Evolutionary conservation across 23 red algal species (phyloP), one percentile per base, ranked within the genome.

Genomic region (Gracilaria gracilis): DNA sequence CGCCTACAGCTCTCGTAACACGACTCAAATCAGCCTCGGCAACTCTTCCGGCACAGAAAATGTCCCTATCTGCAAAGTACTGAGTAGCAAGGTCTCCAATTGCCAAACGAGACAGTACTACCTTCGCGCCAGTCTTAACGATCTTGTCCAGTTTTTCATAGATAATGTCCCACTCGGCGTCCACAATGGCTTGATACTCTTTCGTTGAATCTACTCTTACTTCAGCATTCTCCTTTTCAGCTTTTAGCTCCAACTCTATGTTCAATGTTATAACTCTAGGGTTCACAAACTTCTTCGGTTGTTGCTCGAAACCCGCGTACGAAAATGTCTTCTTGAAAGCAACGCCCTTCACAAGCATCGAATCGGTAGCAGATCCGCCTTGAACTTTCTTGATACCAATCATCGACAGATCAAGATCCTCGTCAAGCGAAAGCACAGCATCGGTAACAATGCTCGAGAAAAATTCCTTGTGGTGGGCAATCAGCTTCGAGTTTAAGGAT

Each of bases 291-390:
- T 91, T 94, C 94, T 99, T 99, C 23, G 97, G 97, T 84, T 99
- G 97, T 72, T 99, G 97, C 85, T 99, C 97, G 70, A 99, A 99
- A 15, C 97, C 97, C 12, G 97, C 97, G 85, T 99, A 99, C n/a
- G 88, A 92, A 81, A 99, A 99, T 20, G 97, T 99, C 87, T 99
- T 99, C 79, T 99, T 99, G 50, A 99, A 99, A 21, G 93, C 97
- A 9, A 99, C 97, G 24, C 97, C 97, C 80, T 86, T 65, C 14
- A 99, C 97, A 38, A 99, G 75, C 47, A 84, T 53, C 55, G 93
- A 96, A 80, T 99, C 97, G 1, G 87, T 93, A 15, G 90, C 70
- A 13, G 80, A 82, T 75, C 93, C 97, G 37, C 97, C 97, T 34
- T 91, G 83, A 38, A 96, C 94, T 48, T 99, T 99, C 75, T 99